Evolutionary conservation across 2,329 filamentous ascomycete species (phyloP), one percentile per base, ranked within the genome.

Genomic region (Fusarium tjaetaba): DNA sequence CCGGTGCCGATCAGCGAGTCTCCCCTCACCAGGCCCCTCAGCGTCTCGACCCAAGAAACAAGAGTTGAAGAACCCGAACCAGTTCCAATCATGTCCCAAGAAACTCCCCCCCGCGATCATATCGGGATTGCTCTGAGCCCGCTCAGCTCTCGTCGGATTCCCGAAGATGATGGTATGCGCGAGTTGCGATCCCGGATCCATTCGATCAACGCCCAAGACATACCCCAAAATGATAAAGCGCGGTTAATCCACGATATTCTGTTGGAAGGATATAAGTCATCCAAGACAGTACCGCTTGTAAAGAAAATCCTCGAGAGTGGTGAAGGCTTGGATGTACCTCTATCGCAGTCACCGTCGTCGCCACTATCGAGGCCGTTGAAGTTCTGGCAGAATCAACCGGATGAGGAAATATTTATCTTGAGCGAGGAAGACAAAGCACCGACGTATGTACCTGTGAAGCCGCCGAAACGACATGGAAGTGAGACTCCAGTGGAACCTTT

Each of bases 131-230:
- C 79, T 16, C 61, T 79, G 64, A 78, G 77, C 46, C 77, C 80
- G 14, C 72, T 67, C 61, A 80, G 77, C 65, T 77, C 74, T 53
- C 80, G 79, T 20, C 80, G 76, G 43, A 82, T 94, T 45, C 93
- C 93, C 2, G 94, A 92, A 79, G 92, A 96, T 78, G 94, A 96
- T 85, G 94, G 94, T 49, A 95, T 94, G 91, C 86, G 88, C 24
- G 82, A 84, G 61, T 81, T 96, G 76, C 87, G 94, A 76, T 86
- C 84, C 72, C 89, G 89, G 70, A 94, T 96, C 73, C 87, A 92
- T 67, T 85, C 85, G 28, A 92, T 96, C 70, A 92, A 94, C 79
- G 85, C 88, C 32, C 86, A 87, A 73, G 85, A 90, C 30, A 85
- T 91, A 53, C 81, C 88, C 7, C 85, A 87, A 48, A 80, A 85